A percentile compares a stretch with the other conserved stretches of the same genome.
Evolutionary conservation across 2,329 filamentous ascomycete genomes (phyloP).

Genomic region (Xylaria sp.): DNA sequence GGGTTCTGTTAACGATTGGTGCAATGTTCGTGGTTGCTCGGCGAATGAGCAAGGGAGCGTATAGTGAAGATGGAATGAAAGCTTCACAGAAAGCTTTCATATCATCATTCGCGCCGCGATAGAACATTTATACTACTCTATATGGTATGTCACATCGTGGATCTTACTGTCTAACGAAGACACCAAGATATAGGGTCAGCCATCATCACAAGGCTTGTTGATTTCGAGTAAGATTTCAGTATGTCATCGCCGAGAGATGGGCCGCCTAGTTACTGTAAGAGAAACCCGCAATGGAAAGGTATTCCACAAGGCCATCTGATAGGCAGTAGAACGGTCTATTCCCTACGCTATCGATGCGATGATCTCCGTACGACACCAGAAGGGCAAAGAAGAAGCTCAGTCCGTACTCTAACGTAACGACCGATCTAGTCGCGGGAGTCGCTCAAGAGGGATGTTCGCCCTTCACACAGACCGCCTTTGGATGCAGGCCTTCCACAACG

Average conservation of each 20-base stretch:
- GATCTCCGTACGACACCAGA: conserved; percentile 4
- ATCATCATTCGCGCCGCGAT: neutral
- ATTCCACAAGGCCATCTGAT: neutral
- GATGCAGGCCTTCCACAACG: neutral
- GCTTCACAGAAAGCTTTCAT: neutral
- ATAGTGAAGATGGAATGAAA: neutral
- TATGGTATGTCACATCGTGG: neutral
- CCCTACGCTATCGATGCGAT: conserved; percentile 6
- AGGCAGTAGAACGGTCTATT: conserved; percentile 7
- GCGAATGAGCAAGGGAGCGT: neutral
- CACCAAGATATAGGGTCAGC: neutral
- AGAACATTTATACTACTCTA: neutral
- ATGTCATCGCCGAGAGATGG: conserved; percentile 5
- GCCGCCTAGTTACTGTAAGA: neutral
- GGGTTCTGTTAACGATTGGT: neutral
- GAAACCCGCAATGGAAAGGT: neutral
- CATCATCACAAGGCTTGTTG: neutral
- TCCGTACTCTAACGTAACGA: neutral
- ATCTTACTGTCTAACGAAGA: neutral
- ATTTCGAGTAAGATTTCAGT: neutral
- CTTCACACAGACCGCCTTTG: neutral
- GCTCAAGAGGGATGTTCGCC: neutral
- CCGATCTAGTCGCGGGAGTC: neutral
- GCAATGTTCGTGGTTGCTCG: neutral
- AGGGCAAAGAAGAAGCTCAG: neutral